Evolutionary conservation across 352 stramenopile species (phyloP).

Genomic region (Sclerospora graminicola): DNA sequence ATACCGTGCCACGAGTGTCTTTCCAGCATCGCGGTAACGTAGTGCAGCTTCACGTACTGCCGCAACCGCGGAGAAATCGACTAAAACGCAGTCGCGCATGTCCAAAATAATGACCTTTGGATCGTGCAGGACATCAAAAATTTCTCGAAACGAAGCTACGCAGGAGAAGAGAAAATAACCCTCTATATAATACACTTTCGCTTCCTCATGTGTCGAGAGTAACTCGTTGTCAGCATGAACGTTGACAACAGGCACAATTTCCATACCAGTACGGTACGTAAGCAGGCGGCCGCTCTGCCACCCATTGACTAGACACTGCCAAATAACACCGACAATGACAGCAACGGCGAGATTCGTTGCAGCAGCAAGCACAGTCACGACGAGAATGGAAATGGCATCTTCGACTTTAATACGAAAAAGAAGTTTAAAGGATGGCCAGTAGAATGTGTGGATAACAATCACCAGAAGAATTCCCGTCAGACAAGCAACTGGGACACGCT

Average conservation of each 20-base stretch:
- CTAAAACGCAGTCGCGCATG: conserved; percentile 55
- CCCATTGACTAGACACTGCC: conserved; percentile 70
- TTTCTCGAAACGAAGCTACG: conserved; percentile 58
- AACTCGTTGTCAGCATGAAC: conserved; percentile 20
- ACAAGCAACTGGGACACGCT: conserved; percentile 76
- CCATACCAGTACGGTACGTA: conserved; percentile 22
- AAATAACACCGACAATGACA: conserved; percentile 78
- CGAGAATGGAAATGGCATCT: conserved; percentile 69
- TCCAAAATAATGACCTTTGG: conserved; percentile 66
- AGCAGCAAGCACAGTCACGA: conserved; percentile 77
- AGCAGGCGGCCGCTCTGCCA: conserved; percentile 63
- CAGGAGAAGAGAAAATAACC: conserved; percentile 77
- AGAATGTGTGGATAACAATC: conserved; percentile 85
- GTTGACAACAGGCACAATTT: conserved; percentile 24
- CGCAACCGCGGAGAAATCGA: conserved; percentile 78
- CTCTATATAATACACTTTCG: conserved; percentile 69
- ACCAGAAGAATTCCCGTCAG: conserved; percentile 84
- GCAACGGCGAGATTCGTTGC: conserved; percentile 84
- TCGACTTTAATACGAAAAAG: conserved; percentile 58
- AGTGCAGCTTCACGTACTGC: conserved; percentile 65
- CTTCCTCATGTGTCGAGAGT: conserved; percentile 22
- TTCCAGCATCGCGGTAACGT: conserved; percentile 61
- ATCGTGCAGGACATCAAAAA: conserved; percentile 63
- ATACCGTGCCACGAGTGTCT: conserved; percentile 59
- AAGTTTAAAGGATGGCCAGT: conserved; percentile 82